Evolutionary conservation across 2,329 filamentous ascomycete genomes (phyloP).

Genomic region (Penicillium janthinellum): DNA sequence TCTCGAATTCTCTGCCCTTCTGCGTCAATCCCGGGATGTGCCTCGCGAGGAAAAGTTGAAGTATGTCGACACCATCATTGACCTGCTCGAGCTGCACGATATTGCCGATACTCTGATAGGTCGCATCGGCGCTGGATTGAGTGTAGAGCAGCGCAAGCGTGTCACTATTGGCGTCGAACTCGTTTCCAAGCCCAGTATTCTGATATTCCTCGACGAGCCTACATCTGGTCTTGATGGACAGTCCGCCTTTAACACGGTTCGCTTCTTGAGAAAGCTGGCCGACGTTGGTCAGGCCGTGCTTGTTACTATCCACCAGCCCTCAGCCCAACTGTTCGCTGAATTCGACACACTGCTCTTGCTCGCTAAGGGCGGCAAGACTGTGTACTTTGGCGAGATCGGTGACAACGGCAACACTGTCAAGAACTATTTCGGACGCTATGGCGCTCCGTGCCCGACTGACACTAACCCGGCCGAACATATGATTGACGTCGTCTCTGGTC

Average conservation of each 20-base stretch:
- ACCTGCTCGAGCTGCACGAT: conserved; percentile 63
- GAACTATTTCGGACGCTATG: conserved; percentile 66
- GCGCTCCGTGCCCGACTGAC: conserved; percentile 62
- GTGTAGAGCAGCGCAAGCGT: conserved; percentile 67
- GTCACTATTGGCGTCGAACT: conserved; percentile 73
- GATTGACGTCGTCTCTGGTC: conserved; percentile 53
- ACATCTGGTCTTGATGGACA: conserved; percentile 70
- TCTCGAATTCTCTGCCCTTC: conserved; percentile 65
- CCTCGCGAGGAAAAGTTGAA: conserved; percentile 62
- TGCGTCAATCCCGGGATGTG: conserved; percentile 58
- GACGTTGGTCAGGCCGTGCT: conserved; percentile 67
- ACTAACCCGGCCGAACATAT: conserved; percentile 65
- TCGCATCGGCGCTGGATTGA: conserved; percentile 49
- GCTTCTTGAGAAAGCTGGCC: conserved; percentile 67
- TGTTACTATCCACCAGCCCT: conserved; percentile 72
- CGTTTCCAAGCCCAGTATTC: conserved; percentile 65
- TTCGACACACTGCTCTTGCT: conserved; percentile 71
- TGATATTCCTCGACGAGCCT: conserved; percentile 71
- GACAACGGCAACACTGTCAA: conserved; percentile 65
- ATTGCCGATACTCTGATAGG: conserved; percentile 65
- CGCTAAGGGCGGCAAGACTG: conserved; percentile 67
- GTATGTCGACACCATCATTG: conserved; percentile 66
- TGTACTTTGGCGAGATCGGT: conserved; percentile 70
- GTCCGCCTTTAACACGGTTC: conserved; percentile 65
- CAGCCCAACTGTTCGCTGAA: conserved; percentile 65